Percentiles rank a stretch among this genome's conserved stretches.
Conservation (phyloP, 2,329 filamentous ascomycete genomes). For the Amauroascus verrucosus region DNA sequence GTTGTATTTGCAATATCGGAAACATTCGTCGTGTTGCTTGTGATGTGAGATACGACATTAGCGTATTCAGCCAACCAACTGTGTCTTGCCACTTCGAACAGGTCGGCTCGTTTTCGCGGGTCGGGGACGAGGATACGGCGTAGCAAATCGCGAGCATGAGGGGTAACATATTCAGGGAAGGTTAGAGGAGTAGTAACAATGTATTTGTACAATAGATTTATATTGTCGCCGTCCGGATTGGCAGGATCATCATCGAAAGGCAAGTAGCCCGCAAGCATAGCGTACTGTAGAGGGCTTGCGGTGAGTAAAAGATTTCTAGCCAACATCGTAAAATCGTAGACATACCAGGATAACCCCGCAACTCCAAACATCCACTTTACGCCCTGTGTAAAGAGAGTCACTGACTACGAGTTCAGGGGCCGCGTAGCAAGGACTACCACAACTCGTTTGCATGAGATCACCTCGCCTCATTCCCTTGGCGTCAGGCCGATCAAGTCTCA, state of each 20-base stretch:
- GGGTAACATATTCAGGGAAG: conserved; percentile 97
- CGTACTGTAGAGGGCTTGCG: conserved; percentile 56
- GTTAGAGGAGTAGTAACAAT: conserved; percentile 95
- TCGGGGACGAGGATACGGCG: conserved; percentile 91
- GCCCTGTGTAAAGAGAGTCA: conserved; percentile 90
- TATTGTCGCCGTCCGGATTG: conserved; percentile 97
- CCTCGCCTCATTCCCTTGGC: conserved; percentile 68
- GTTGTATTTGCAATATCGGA: conserved; percentile 76
- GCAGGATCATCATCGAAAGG: conserved; percentile 97
- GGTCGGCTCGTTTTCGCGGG: conserved; percentile 82
- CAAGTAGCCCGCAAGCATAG: conserved; percentile 94
- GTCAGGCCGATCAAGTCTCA: conserved; percentile 72
- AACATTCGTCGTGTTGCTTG: conserved; percentile 81
- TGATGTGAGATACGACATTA: conserved; percentile 94
- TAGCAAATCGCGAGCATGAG: conserved; percentile 84
- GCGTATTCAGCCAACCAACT: conserved; percentile 97
- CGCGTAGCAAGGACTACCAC: conserved; percentile 94
- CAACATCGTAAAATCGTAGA: background rate
- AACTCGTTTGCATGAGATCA: conserved; percentile 98
- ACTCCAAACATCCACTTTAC: conserved; percentile 98
- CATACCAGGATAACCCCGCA: conserved; percentile 95
- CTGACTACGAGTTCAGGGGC: conserved; percentile 95
- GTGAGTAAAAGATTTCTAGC: conserved; percentile 10
- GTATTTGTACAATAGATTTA: conserved; percentile 98
- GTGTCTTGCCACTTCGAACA: conserved; percentile 94